A percentile compares a stretch with the other conserved stretches of the same genome.
These are phyloP conservation scores for Strobilomyces confusus DNA, from an alignment of 768 basidiomycete genomes.

Conservation along the genomic window DNA sequence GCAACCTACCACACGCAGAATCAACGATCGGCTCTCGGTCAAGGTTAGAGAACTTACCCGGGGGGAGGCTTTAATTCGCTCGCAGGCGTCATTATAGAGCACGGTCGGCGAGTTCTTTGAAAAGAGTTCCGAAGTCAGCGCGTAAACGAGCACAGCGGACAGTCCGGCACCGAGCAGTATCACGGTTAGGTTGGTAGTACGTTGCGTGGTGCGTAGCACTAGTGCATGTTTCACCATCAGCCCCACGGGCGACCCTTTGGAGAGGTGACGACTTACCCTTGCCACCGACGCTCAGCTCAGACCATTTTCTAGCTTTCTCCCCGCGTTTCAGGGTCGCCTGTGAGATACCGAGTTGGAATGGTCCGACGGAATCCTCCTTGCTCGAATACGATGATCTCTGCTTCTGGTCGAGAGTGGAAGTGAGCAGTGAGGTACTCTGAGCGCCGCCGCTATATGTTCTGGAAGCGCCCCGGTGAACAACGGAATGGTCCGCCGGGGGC, in stretches of 20 bases:
- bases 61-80: conserved; percentile 44
- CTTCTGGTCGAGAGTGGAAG: conserved; percentile 61
- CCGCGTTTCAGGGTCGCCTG: conserved; percentile 50
- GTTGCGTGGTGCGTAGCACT: conserved; percentile 38
- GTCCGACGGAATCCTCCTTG: conserved; percentile 64
- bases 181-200: conserved; percentile 49
- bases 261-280: conserved; percentile 52
- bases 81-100: conserved; percentile 60
- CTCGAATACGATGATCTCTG: conserved; percentile 35
- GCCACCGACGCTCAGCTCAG: conserved; percentile 68
- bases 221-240: not conserved
- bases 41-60: conserved; percentile 32
- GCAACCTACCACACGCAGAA: conserved; percentile 45
- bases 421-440: conserved; percentile 45
- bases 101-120: conserved; percentile 88
- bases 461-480: not conserved
- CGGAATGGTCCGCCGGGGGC: not conserved
- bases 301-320: conserved; percentile 69
- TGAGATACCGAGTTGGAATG: conserved; percentile 71
- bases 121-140: conserved; percentile 78
- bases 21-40: not conserved
- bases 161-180: conserved; percentile 77
- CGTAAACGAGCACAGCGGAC: conserved; percentile 69
- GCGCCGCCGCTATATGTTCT: conserved; percentile 49
- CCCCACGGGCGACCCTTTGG: not conserved